Base-by-base conservation (phyloP, 2,329 filamentous ascomycete species). In the Neonectria punicea region DNA sequence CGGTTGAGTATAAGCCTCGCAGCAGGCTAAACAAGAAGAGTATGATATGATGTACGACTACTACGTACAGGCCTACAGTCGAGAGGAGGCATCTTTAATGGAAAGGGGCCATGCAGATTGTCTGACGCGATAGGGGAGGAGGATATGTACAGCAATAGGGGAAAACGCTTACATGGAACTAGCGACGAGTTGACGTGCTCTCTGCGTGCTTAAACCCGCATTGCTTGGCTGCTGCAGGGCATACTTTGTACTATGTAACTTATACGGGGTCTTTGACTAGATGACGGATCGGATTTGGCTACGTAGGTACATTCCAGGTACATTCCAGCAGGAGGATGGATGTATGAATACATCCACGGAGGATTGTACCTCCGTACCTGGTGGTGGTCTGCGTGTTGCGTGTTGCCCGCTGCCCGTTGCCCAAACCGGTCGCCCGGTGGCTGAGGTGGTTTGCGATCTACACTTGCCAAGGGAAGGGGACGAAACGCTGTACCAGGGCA, bases 361-460 rank as follows among this genome's bases (percentile, higher is more conserved):
- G 44, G 28, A 25, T 39, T 39, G 34, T 39, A 16, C 36, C 14
- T 39, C 13, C 10, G 7, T 36, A 36, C 34, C 13, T 10, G 25
- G 25, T 25, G 25, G 25, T 36, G 34, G 36, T 16, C 36, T 39
- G 14, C 36, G 22, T 22, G 22, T 22, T 7, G 4, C 2, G 6
- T 39, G 36, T 8, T 49, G 46, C 46, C 22, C 36, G 50, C 50
- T 39, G 39, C 39, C 8, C n/a, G 7, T n/a, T 57, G 55, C 34
- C 54, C 11, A 36, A 30, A 13, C 54, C 28, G 53, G 53, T 34
- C 41, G 16, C 32, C 32, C 5, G 54, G 61, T 58, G 55, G 61
- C 54, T 58, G 55, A 54, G 55, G 47, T 18, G 41, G 9, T 41
- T 63, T 60, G 56, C 51, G 67, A 73, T 73, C 68, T 70, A 64